Conservation (phyloP, 2,329 filamentous ascomycete genomes). For the Nemania sp. region DNA sequence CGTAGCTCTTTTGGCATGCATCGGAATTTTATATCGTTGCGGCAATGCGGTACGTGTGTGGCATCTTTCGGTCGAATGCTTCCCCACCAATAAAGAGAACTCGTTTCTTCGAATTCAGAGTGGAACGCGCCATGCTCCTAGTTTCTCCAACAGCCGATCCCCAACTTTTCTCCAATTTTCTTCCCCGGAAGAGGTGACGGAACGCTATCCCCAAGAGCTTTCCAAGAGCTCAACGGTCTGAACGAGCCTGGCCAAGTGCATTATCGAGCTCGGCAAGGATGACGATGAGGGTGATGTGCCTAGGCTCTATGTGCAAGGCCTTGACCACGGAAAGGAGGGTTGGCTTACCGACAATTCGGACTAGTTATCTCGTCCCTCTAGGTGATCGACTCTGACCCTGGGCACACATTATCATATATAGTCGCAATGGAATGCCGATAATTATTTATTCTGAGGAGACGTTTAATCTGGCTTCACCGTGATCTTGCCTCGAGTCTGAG, state of each 20-base stretch:
- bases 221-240: slow-evolving; percentile 7
- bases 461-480: neutral
- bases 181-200: slow-evolving; percentile 8
- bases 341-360: slow-evolving; percentile 7
- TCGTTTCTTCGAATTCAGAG: neutral
- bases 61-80: slow-evolving; percentile 30
- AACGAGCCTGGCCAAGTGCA: slow-evolving; percentile 9
- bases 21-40: slow-evolving; percentile 3
- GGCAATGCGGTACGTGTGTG: slow-evolving; percentile 9
- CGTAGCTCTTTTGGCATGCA: slow-evolving; percentile 11
- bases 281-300: neutral
- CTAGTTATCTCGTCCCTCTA: neutral
- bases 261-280: slow-evolving; percentile 1
- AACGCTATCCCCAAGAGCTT: slow-evolving; percentile 4
- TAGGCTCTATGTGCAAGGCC: neutral
- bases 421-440: slow-evolving; percentile 4
- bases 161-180: slow-evolving; percentile 24
- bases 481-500: slow-evolving; percentile 2
- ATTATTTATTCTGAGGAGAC: neutral
- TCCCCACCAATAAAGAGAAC: slow-evolving; percentile 39
- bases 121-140: neutral
- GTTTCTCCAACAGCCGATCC: slow-evolving; percentile 19
- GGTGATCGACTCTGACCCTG: neutral
- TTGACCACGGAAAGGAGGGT: slow-evolving; percentile 8
- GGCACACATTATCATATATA: slow-evolving; percentile 18